Conservation (phyloP, 306 rosid species). For the Alnus rubra region DNA sequence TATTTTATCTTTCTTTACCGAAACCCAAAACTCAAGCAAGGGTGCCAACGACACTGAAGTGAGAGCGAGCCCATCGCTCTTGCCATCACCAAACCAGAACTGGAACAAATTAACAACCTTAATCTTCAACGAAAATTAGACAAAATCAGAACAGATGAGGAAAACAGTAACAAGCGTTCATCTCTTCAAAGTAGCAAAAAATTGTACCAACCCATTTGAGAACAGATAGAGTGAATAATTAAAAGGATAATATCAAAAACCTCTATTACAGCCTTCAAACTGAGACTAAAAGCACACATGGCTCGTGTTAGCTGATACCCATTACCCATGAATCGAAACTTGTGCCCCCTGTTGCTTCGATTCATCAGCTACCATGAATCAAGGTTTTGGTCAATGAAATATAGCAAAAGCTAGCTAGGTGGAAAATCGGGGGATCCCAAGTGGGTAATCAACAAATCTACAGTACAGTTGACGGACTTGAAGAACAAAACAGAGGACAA, state of each 20-base stretch:
- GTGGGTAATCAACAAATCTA: conserved; percentile 18
- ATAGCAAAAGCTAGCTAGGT: conserved; percentile 18
- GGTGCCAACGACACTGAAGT: too few relatives aligned
- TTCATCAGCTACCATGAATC: conserved; percentile 23
- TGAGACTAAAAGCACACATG: conserved; percentile 40
- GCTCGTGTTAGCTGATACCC: conserved; percentile 27
- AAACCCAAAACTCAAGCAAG: too few relatives aligned
- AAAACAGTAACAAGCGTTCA: too few relatives aligned
- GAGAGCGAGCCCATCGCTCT: too few relatives aligned
- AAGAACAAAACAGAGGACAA: neutral
- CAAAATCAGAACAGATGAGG: too few relatives aligned
- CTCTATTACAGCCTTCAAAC: conserved; percentile 29
- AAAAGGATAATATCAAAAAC: conserved; percentile 42
- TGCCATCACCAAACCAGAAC: too few relatives aligned
- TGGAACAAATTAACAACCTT: too few relatives aligned
- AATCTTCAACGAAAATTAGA: too few relatives aligned
- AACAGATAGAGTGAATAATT: conserved; percentile 20
- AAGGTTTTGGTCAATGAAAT: conserved; percentile 14
- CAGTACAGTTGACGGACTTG: conserved; percentile 29
- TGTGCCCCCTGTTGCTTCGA: conserved; percentile 18
- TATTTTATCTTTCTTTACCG: too few relatives aligned
- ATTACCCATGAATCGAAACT: conserved; percentile 24
- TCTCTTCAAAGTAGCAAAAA: neutral
- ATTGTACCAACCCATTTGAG: conserved; percentile 24
- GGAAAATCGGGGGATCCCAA: conserved; percentile 3